Percentiles rank a stretch among this genome's conserved stretches.
Conservation (phyloP, 495 filamentous ascomycete species). For the Neurospora tetraspora region DNA sequence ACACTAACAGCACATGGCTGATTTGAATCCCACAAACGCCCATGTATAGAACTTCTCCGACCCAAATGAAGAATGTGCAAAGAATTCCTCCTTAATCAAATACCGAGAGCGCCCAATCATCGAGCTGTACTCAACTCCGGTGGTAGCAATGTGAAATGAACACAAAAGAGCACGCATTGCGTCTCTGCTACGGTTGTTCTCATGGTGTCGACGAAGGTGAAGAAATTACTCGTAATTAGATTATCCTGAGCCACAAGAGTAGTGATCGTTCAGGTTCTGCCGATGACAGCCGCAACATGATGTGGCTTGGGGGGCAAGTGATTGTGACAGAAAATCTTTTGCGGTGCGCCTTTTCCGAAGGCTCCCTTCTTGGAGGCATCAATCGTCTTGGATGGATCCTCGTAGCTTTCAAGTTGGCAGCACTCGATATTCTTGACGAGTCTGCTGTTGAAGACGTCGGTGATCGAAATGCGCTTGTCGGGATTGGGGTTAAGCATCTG, state of each 20-base stretch:
- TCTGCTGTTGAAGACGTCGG: constrained; percentile 47
- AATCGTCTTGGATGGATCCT: constrained; percentile 38
- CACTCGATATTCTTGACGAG: constrained; percentile 62
- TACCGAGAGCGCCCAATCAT: background rate
- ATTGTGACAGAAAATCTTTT: constrained; percentile 41
- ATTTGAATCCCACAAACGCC: background rate
- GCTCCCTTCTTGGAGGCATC: constrained; percentile 42
- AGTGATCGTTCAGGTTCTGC: background rate
- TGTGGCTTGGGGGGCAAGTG: constrained; percentile 34
- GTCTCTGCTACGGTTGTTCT: background rate
- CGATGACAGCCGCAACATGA: background rate
- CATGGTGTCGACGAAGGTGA: background rate
- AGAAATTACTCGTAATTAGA: background rate
- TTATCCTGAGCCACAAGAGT: background rate
- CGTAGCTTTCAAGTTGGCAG: constrained; percentile 54
- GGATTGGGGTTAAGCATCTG: constrained; percentile 70
- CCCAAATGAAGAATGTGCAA: background rate
- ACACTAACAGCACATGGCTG: background rate
- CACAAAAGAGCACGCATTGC: background rate
- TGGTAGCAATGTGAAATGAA: background rate
- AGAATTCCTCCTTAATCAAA: background rate
- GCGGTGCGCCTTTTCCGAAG: constrained; percentile 26
- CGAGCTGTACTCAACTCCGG: background rate
- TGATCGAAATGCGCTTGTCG: constrained; percentile 51
- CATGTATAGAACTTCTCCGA: background rate